These are phyloP conservation scores for Metroxylon sagu DNA, from an alignment of 176 grass and related monocot species.

Conservation along the genomic window DNA sequence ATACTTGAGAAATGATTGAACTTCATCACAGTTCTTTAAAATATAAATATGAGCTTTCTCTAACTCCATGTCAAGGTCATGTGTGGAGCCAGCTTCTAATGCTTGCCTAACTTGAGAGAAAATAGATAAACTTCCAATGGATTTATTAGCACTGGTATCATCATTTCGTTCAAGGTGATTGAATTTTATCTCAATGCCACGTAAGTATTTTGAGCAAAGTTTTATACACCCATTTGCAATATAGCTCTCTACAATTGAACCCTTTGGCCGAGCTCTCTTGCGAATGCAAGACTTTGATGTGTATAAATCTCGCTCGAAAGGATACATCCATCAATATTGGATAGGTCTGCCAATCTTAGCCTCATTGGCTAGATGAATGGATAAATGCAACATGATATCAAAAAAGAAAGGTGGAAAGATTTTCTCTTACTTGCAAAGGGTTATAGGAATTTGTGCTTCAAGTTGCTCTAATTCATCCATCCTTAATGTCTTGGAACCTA, in stretches of 20 bases:
- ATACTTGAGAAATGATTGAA: too few species aligned
- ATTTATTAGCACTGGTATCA: too few species aligned
- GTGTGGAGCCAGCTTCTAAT: not conserved
- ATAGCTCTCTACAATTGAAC: too few species aligned
- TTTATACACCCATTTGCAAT: not conserved
- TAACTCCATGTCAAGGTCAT: not conserved
- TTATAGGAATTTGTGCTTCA: not conserved
- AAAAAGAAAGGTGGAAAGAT: too few species aligned
- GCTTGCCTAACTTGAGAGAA: not conserved
- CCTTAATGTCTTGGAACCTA: not conserved
- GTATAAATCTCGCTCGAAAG: not conserved
- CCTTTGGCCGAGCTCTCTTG: too few species aligned
- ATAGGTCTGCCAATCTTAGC: not conserved
- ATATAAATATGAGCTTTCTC: not conserved
- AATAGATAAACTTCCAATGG: not conserved
- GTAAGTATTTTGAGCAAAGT: not conserved
- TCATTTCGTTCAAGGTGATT: too few species aligned
- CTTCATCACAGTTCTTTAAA: not conserved
- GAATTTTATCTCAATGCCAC: too few species aligned
- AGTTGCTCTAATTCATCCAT: not conserved
- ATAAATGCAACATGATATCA: too few species aligned
- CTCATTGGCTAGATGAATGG: too few species aligned
- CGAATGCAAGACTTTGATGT: too few species aligned
- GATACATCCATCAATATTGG: not conserved
- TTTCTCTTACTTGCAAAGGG: too few species aligned